A percentile compares a stretch with the other conserved stretches of the same genome.
phyloP scores from a whole-genome alignment of 2,329 filamentous ascomycete species.

The Teratosphaeria destructans region DNA sequence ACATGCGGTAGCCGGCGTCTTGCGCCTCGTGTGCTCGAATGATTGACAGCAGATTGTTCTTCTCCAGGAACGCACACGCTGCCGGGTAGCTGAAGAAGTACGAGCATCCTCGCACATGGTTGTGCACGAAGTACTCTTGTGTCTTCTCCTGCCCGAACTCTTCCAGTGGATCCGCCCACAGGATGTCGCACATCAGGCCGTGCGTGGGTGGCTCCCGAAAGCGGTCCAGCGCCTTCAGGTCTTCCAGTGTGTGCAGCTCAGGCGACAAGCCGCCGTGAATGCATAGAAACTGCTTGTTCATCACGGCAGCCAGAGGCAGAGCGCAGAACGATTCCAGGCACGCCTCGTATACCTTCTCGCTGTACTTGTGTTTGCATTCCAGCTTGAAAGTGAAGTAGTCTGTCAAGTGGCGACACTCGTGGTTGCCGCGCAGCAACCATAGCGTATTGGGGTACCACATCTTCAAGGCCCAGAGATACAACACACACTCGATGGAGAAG shows the following conservation, averaged over 20 bases:
- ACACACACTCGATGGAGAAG: constrained; percentile 97
- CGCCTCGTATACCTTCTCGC: constrained; percentile 87
- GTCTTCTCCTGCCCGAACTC: constrained; percentile 99
- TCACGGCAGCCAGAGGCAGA: constrained; percentile 84
- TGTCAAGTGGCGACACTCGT: constrained; percentile 96
- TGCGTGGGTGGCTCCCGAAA: constrained; percentile 97
- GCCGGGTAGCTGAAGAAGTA: constrained; percentile 99
- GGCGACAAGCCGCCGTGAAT: constrained; percentile 95
- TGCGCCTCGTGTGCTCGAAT: constrained; percentile 97
- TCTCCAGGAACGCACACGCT: constrained; percentile 93
- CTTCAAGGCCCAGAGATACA: constrained; percentile 96
- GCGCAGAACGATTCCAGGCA: constrained; percentile 98
- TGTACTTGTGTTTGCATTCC: constrained; percentile 99
- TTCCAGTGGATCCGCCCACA: constrained; percentile 96
- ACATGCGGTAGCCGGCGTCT: constrained; percentile 98
- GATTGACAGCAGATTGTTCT: constrained; percentile 94
- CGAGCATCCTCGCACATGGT: constrained; percentile 94
- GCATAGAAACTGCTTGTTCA: constrained; percentile 99
- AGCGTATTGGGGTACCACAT: constrained; percentile 98
- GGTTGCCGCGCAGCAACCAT: constrained; percentile 94
- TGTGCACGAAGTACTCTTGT: constrained; percentile 94
- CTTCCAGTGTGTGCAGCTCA: constrained; percentile 89
- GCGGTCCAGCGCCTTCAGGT: constrained; percentile 93
- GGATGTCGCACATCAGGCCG: constrained; percentile 96
- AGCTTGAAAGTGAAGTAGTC: constrained; percentile 99